phyloP scores from a whole-genome alignment of 2,329 filamentous ascomycete genomes.

The Epichloe festucae region DNA sequence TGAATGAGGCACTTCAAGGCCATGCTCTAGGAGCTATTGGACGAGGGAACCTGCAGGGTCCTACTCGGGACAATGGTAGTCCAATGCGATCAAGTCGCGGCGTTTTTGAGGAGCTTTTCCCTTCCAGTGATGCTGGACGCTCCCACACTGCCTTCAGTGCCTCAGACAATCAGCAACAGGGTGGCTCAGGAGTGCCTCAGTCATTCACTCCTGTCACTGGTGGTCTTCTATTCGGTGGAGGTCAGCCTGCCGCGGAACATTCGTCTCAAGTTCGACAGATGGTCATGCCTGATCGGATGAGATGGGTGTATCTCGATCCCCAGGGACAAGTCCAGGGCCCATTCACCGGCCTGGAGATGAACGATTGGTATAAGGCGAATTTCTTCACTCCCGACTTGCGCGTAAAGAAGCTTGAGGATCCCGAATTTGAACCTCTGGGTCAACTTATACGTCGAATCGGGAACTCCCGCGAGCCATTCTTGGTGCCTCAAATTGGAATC shows the following conservation, averaged over 20 bases:
- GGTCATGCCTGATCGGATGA: constrained; percentile 98
- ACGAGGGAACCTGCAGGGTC: constrained; percentile 42
- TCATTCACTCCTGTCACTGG: constrained; percentile 24
- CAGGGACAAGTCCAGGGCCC: constrained; percentile 86
- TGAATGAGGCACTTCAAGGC: constrained; percentile 42
- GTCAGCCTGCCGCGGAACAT: constrained; percentile 33
- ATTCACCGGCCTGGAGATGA: constrained; percentile 96
- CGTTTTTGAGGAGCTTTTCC: constrained; percentile 43
- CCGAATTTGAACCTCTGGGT: constrained; percentile 86
- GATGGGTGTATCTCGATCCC: constrained; percentile 96
- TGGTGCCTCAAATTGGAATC: constrained; percentile 94
- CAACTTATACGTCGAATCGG: constrained; percentile 92
- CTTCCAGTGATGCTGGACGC: constrained; percentile 21
- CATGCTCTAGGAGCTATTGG: constrained; percentile 57
- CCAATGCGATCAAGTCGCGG: constrained; percentile 42
- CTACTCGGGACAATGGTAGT: constrained; percentile 44
- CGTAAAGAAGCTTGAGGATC: constrained; percentile 88
- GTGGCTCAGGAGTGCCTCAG: constrained; percentile 19
- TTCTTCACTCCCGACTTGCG: constrained; percentile 93
- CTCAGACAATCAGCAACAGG: constrained; percentile 24
- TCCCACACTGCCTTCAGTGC: constrained; percentile 24
- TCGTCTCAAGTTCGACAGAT: constrained; percentile 69
- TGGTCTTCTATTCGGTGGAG: constrained; percentile 23
- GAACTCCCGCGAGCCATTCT: constrained; percentile 92
- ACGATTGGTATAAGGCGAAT: constrained; percentile 98